These are phyloP conservation scores for Fusarium tupiense DNA, from an alignment of 2,329 filamentous ascomycete genomes.

Conservation along the genomic window DNA sequence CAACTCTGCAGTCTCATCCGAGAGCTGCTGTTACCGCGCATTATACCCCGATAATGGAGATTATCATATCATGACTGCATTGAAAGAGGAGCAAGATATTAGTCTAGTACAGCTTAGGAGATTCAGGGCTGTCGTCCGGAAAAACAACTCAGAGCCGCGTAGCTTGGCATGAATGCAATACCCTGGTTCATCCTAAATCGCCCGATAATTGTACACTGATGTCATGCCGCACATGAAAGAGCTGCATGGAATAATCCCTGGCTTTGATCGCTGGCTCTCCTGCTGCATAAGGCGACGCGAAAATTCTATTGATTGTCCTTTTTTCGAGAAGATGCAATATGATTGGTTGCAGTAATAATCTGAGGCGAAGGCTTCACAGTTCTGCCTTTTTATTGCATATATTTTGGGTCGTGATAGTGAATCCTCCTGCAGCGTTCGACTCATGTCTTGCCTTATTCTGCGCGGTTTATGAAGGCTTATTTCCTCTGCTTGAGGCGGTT, in stretches of 20 bases:
- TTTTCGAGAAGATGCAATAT: background rate
- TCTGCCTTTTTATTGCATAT: background rate
- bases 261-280: background rate
- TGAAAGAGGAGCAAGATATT: background rate
- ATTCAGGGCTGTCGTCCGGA: background rate
- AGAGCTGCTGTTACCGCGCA: background rate
- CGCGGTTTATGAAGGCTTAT: background rate
- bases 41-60: background rate
- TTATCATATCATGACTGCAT: background rate
- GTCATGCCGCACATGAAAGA: background rate
- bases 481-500: background rate
- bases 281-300: background rate
- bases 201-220: background rate
- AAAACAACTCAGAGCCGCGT: background rate
- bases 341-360: background rate
- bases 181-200: background rate
- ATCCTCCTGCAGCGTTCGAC: constrained; percentile 19
- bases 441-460: constrained; percentile 9
- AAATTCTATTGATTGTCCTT: background rate
- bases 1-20: background rate
- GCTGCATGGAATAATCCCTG: background rate
- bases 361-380: background rate
- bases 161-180: background rate
- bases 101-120: background rate
- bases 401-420: constrained; percentile 8